phyloP scores from a whole-genome alignment of 2,329 filamentous ascomycete species.

The Coniochaeta sp. region DNA sequence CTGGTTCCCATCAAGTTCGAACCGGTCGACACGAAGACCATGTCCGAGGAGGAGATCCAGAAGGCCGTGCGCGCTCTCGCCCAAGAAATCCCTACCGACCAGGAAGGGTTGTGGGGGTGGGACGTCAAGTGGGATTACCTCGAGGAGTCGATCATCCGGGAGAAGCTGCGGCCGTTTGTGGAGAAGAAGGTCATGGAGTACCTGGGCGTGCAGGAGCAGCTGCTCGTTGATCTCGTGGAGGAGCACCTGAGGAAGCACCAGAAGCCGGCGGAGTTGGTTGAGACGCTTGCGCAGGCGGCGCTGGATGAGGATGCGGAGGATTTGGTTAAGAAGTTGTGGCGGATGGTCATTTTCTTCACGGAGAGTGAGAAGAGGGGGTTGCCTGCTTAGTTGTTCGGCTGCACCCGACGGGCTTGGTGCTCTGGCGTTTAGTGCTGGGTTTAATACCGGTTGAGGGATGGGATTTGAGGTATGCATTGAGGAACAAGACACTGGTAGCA shows the following conservation, averaged over 20 bases:
- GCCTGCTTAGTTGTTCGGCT: constrained; percentile 43
- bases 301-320: constrained; percentile 93
- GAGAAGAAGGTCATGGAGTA: constrained; percentile 98
- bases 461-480: constrained; percentile 6
- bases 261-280: constrained; percentile 71
- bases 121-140: constrained; percentile 87
- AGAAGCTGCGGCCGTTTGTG: constrained; percentile 88
- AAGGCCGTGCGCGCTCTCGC: constrained; percentile 77
- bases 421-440: background rate
- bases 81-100: constrained; percentile 82
- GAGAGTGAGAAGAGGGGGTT: constrained; percentile 89
- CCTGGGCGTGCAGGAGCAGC: constrained; percentile 90
- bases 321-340: constrained; percentile 93
- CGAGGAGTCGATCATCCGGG: constrained; percentile 70
- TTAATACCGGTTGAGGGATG: background rate
- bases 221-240: constrained; percentile 88
- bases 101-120: constrained; percentile 86
- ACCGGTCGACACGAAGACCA: constrained; percentile 56
- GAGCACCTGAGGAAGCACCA: constrained; percentile 73
- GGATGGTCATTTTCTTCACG: constrained; percentile 96
- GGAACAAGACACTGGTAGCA: background rate
- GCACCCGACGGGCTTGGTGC: background rate
- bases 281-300: constrained; percentile 79
- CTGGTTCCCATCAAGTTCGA: constrained; percentile 81
- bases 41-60: constrained; percentile 81